phyloP scores from a whole-genome alignment of 176 grass and related monocot genomes.

The Panicum miliaceum region DNA sequence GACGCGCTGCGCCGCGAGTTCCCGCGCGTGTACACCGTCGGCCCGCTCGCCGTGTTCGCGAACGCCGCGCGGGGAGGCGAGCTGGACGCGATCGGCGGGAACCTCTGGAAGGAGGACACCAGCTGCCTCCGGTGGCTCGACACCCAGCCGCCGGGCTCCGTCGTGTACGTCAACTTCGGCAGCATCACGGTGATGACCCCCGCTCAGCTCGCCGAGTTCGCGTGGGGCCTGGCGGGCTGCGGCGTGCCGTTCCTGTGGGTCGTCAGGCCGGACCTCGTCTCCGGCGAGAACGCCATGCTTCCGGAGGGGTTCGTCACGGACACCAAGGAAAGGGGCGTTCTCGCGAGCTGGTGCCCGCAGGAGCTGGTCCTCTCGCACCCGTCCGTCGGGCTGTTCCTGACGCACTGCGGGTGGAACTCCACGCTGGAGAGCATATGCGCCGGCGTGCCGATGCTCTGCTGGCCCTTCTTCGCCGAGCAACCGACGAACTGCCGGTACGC shows the following conservation, averaged over 20 bases:
- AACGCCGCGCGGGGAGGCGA: background rate
- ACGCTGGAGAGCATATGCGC: slow-evolving; percentile 73
- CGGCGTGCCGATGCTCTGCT: slow-evolving; percentile 52
- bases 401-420: slow-evolving; percentile 83
- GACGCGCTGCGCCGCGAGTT: slow-evolving; percentile 50
- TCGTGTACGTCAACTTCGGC: slow-evolving; percentile 74
- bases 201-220: slow-evolving; percentile 52
- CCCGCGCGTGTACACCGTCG: slow-evolving; percentile 56
- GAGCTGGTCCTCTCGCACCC: slow-evolving; percentile 60
- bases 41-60: slow-evolving; percentile 53
- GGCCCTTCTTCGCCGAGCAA: slow-evolving; percentile 78
- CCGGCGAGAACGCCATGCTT: slow-evolving; percentile 55
- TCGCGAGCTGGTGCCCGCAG: slow-evolving; percentile 74
- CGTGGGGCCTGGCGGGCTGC: slow-evolving; percentile 62
- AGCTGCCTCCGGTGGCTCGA: slow-evolving; percentile 62
- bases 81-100: slow-evolving; percentile 45
- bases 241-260: slow-evolving; percentile 65
- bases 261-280: slow-evolving; percentile 62
- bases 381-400: slow-evolving; percentile 58
- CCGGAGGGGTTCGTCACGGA: slow-evolving; percentile 47
- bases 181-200: slow-evolving; percentile 49
- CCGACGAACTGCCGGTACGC: slow-evolving; percentile 58
- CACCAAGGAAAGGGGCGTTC: slow-evolving; percentile 44
- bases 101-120: slow-evolving; percentile 73
- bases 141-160: slow-evolving; percentile 31